These are phyloP conservation scores for Camellia japonica DNA, from an alignment of 148 eudicot species.

Conservation along the genomic window DNA sequence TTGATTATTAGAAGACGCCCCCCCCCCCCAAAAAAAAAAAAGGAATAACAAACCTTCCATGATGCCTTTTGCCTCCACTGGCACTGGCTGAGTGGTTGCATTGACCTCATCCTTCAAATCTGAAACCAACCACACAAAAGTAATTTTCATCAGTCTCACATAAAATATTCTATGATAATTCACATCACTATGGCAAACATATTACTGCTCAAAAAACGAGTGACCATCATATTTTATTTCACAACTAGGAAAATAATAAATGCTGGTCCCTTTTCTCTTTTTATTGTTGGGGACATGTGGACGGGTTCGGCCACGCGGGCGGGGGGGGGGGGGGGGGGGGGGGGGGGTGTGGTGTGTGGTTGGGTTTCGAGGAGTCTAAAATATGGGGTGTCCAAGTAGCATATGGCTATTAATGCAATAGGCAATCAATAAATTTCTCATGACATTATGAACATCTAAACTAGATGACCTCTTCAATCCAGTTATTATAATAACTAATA, in stretches of 20 bases:
- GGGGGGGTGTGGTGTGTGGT: too few relatives aligned
- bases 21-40: neutral
- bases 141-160: slow-evolving; percentile 3
- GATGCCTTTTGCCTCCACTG: slow-evolving; percentile 21
- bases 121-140: slow-evolving; percentile 18
- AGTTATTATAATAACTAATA: neutral
- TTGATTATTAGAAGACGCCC: too few relatives aligned
- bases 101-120: slow-evolving; percentile 26
- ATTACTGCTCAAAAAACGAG: too few relatives aligned
- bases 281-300: neutral
- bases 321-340: too few relatives aligned
- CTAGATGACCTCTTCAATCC: neutral
- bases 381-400: neutral
- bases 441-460: neutral
- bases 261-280: neutral
- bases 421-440: neutral
- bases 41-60: slow-evolving; percentile 18
- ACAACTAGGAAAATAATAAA: neutral
- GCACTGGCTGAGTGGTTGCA: slow-evolving; percentile 12
- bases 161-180: neutral
- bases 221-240: neutral
- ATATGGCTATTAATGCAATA: neutral
- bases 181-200: neutral
- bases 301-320: too few relatives aligned
- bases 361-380: neutral